Conservation (phyloP, 495 filamentous ascomycete species). For the Lepraria neglecta region DNA sequence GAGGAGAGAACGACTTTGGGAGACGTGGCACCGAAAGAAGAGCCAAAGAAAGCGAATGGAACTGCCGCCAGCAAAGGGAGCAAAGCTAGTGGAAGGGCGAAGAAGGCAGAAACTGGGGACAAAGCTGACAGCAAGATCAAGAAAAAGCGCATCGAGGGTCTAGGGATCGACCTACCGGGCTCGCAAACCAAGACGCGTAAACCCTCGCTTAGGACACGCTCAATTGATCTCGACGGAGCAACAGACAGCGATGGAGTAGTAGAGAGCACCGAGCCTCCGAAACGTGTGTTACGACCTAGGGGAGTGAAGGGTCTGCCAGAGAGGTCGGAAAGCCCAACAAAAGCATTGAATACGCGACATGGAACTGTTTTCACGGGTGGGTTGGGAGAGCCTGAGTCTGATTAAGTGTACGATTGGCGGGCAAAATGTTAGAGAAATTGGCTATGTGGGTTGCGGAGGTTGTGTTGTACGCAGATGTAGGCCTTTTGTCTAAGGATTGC, state of each 20-base stretch:
- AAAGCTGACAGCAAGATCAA: constrained; percentile 38
- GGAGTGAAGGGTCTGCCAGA: constrained; percentile 4
- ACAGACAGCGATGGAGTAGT: constrained; percentile 26
- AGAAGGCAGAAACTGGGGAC: constrained; percentile 6
- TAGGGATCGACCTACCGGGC: constrained; percentile 32
- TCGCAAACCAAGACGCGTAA: constrained; percentile 30
- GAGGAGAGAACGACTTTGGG: constrained; percentile 31
- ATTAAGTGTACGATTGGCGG: background rate
- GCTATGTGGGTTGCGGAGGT: too few species aligned
- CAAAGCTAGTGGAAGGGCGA: constrained; percentile 34
- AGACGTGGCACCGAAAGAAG: constrained; percentile 21
- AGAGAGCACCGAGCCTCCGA: constrained; percentile 16
- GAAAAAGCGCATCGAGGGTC: constrained; percentile 34
- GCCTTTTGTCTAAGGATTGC: too few species aligned
- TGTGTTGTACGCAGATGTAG: too few species aligned
- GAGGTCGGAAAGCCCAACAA: constrained; percentile 14
- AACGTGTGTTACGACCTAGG: constrained; percentile 17
- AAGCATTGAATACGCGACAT: constrained; percentile 1
- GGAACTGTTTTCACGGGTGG: constrained; percentile 27
- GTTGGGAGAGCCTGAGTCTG: constrained; percentile 26
- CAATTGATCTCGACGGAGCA: constrained; percentile 27
- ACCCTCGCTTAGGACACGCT: constrained; percentile 8
- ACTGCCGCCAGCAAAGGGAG: constrained; percentile 32
- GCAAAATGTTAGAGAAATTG: too few species aligned
- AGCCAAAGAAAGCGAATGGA: constrained; percentile 31